Evolutionary conservation across 1,284 basidiomycete species (phyloP), one percentile per base, ranked within the genome.

Genomic region (Boletellus deceptivus): DNA sequence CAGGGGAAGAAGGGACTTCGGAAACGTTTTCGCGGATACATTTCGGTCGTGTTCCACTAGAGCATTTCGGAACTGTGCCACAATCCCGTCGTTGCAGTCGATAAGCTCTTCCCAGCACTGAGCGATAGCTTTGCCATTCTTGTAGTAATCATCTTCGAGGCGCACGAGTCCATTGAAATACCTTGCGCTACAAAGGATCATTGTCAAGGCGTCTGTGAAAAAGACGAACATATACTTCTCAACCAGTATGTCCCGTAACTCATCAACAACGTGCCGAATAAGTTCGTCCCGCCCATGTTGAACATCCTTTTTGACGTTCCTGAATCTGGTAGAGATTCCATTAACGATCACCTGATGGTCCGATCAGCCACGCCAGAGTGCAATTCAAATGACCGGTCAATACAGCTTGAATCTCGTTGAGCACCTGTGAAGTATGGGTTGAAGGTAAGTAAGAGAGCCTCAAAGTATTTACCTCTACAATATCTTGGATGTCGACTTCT

Each of bases 101-200:
- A 65, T 56, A 35, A 72, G 54, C 20, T 70, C 69, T 47, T 77
- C 74, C 58, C 70, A 70, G 14, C 57, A 60, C 33, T 56, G 54
- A 22, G 55, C 59, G 25, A 73, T 54, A 35, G 62, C 54, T 33
- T 65, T 63, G n/a, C 70, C 65, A 39, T 67, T 59, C 31, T 62
- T 66, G 33, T 73, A 68, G 51, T 77, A 77, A 40, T 72, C 67
- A 37, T 72, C 69, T 54, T 78, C 74, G 18, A 78, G 64, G 33
- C 62, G 63, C 27, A 78, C 65, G 9, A 79, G 59, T 34, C 48
- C 54, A 54, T 76, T 74, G 59, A 72, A 74, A 52, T 74, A 70
- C 24, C 53, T 59, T 41, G 72, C 67, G 50, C 79, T 70, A 43
- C 9, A 34, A 52, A 42, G 22, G 14, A 48, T 36, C 14, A 40